phyloP scores from a whole-genome alignment of 305 asterid genomes.

The Fraxinus velutina region DNA sequence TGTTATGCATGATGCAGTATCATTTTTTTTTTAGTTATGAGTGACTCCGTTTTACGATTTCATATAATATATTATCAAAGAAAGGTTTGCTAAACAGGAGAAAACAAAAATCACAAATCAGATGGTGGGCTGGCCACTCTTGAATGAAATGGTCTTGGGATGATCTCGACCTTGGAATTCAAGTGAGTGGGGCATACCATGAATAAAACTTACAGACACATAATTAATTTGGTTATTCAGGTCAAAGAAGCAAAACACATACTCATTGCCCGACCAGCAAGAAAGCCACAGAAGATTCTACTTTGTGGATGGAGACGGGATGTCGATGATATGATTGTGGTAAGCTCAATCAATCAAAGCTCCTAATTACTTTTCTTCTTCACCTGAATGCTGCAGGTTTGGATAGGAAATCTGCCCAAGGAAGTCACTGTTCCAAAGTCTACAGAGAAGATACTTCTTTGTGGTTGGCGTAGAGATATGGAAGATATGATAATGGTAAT shows the following conservation, averaged over 20 bases:
- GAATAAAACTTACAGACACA: slow-evolving; percentile 57
- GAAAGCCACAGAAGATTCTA: slow-evolving; percentile 93
- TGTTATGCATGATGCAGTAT: not conserved
- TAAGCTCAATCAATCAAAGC: slow-evolving; percentile 60
- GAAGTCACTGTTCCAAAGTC: slow-evolving; percentile 57
- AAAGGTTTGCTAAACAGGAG: slow-evolving; percentile 21
- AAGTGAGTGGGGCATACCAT: slow-evolving; percentile 52
- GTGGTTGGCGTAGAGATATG: slow-evolving; percentile 97
- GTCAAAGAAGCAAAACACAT: slow-evolving; percentile 78
- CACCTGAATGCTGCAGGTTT: slow-evolving; percentile 80
- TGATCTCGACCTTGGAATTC: slow-evolving; percentile 44
- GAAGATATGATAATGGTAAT: slow-evolving; percentile 93
- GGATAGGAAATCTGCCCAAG: slow-evolving; percentile 68
- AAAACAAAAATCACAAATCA: slow-evolving; percentile 18
- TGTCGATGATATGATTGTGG: slow-evolving; percentile 99
- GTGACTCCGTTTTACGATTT: not conserved
- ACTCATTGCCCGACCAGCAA: slow-evolving; percentile 68
- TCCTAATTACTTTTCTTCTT: slow-evolving; percentile 73
- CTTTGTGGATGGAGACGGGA: slow-evolving; percentile 98
- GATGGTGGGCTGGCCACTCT: slow-evolving; percentile 35
- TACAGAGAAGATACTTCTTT: slow-evolving; percentile 79
- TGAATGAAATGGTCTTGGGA: slow-evolving; percentile 40
- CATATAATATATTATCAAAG: not conserved
- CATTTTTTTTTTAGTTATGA: not conserved
- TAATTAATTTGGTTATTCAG: slow-evolving; percentile 87